Evolutionary conservation across 192 early-diverging fungal genomes (phyloP).

Genomic region (Phlyctochytrium arcticum): DNA sequence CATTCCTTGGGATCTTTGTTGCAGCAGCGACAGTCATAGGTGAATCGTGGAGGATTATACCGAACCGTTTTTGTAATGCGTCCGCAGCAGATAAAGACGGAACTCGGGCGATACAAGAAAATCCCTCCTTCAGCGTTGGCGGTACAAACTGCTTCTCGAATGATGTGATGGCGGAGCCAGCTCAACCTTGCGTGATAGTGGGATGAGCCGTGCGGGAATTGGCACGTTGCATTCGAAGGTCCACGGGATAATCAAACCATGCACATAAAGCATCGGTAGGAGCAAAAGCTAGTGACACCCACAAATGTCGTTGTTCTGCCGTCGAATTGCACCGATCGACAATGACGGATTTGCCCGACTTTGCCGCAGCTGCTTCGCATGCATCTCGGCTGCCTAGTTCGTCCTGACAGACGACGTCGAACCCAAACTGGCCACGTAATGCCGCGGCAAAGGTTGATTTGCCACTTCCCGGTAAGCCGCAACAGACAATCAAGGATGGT

Average conservation of each 20-base stretch:
- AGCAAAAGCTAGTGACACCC: conserved; percentile 13
- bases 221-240: conserved; percentile 25
- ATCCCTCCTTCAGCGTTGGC: not conserved
- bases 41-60: not conserved
- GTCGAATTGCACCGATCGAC: conserved; percentile 41
- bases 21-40: no score
- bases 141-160: conserved; percentile 19
- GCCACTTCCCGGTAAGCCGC: conserved; percentile 39
- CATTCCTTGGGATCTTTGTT: no score
- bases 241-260: conserved; percentile 24
- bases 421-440: conserved; percentile 3
- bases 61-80: not conserved
- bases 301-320: conserved; percentile 11
- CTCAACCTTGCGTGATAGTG: conserved; percentile 23
- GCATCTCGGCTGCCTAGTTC: conserved; percentile 21
- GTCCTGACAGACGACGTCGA: conserved; percentile 32
- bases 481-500: conserved; percentile 32
- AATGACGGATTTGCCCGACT: conserved; percentile 14
- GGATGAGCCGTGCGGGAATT: conserved; percentile 29
- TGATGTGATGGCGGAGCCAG: conserved; percentile 6
- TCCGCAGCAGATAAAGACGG: not conserved
- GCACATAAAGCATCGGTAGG: conserved; percentile 17
- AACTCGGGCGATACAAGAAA: conserved; percentile 6
- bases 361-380: conserved; percentile 14
- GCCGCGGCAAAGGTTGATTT: conserved; percentile 32